These are phyloP conservation scores for Aspergillus pseudonomiae DNA, from an alignment of 2,329 filamentous ascomycete species.

Conservation along the genomic window DNA sequence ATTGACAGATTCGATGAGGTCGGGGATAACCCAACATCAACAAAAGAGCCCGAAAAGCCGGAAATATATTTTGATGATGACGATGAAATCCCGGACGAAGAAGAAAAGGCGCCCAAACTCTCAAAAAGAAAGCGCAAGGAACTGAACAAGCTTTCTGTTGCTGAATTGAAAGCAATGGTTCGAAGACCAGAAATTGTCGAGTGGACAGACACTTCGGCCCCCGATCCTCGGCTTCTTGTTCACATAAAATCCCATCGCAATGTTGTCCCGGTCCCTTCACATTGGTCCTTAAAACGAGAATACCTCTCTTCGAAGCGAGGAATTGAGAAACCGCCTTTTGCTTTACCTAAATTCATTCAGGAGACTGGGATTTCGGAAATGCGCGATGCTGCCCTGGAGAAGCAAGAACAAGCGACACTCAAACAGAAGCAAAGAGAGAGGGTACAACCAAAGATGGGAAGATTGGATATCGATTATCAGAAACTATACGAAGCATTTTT, in stretches of 20 bases:
- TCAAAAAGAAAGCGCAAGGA: conserved; percentile 96
- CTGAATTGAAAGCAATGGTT: conserved; percentile 91
- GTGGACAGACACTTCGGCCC: conserved; percentile 93
- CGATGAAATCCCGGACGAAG: conserved; percentile 81
- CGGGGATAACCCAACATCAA: conserved; percentile 63
- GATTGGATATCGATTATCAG: conserved; percentile 97
- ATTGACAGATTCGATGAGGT: conserved; percentile 76
- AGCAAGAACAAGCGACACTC: conserved; percentile 86
- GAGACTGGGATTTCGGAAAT: conserved; percentile 98
- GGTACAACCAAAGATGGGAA: conserved; percentile 94
- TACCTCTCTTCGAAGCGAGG: conserved; percentile 96
- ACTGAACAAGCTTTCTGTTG: conserved; percentile 88
- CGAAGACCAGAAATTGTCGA: conserved; percentile 92
- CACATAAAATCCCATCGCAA: conserved; percentile 96
- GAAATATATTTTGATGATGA: conserved; percentile 83
- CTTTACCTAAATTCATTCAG: conserved; percentile 92
- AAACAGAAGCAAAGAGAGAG: conserved; percentile 96
- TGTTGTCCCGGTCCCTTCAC: conserved; percentile 87
- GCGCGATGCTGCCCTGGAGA: conserved; percentile 94
- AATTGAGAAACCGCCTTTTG: conserved; percentile 92
- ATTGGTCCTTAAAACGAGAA: conserved; percentile 96
- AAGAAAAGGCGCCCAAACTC: conserved; percentile 67
- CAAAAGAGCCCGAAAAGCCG: conserved; percentile 75
- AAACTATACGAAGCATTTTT: conserved; percentile 99
- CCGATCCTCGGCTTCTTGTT: conserved; percentile 84